phyloP scores from a whole-genome alignment of 2,329 filamentous ascomycete species.

The Beauveria australis region DNA sequence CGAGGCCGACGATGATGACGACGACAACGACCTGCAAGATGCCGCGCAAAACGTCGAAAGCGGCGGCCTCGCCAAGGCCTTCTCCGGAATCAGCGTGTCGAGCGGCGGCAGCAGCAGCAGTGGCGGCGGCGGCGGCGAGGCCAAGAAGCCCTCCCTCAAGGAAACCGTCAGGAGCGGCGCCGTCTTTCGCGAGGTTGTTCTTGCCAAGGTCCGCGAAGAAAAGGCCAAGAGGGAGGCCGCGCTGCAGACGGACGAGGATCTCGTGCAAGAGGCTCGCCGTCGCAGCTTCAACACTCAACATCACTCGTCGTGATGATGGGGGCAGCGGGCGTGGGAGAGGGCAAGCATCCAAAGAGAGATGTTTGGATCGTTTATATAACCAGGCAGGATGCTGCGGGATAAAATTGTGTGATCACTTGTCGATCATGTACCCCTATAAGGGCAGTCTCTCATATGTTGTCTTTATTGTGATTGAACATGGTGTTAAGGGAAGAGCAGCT shows the following conservation, averaged over 20 bases:
- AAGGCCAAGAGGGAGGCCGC: constrained; percentile 61
- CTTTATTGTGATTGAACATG: background rate
- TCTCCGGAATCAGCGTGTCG: constrained; percentile 2
- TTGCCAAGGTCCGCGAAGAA: constrained; percentile 78
- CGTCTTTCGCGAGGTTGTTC: constrained; percentile 89
- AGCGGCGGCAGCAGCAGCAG: constrained; percentile 1
- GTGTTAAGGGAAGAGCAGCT: background rate
- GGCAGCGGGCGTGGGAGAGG: background rate
- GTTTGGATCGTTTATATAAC: background rate
- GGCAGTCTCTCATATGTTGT: background rate
- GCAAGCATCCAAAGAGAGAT: background rate
- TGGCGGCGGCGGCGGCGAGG: constrained; percentile 24
- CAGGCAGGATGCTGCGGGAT: background rate
- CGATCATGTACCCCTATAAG: background rate
- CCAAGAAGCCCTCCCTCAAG: constrained; percentile 35
- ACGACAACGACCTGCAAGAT: constrained; percentile 60
- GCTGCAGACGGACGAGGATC: constrained; percentile 55
- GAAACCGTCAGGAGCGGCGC: constrained; percentile 34
- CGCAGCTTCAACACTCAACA: constrained; percentile 21
- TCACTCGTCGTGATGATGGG: background rate
- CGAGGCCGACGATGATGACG: constrained; percentile 80
- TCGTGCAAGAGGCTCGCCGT: constrained; percentile 40
- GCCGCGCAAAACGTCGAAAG: constrained; percentile 32
- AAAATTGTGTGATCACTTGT: background rate
- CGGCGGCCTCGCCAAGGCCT: constrained; percentile 14